Conservation (phyloP, 1,284 basidiomycete species). For the Cryptococcus maquisensis region DNA sequence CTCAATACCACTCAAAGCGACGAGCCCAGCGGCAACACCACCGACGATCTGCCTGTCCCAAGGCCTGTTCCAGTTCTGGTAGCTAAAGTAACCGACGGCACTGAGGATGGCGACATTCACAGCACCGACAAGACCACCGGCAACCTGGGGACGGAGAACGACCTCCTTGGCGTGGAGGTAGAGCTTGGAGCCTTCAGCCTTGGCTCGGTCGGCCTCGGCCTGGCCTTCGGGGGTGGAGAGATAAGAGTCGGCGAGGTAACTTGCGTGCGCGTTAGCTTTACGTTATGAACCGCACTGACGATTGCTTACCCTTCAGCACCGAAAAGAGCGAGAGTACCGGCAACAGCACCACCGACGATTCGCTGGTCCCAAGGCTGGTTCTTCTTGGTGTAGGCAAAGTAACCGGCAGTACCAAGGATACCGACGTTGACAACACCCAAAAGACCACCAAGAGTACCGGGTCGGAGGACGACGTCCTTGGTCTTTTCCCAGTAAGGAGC, state of each 20-base stretch:
- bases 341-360: slow-evolving; percentile 56
- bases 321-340: slow-evolving; percentile 58
- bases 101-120: slow-evolving; percentile 68
- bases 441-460: slow-evolving; percentile 67
- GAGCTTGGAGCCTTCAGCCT: slow-evolving; percentile 59
- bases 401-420: slow-evolving; percentile 60
- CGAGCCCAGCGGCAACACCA: slow-evolving; percentile 60
- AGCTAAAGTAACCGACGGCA: slow-evolving; percentile 63
- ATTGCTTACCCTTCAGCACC: slow-evolving; percentile 55
- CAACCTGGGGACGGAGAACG: slow-evolving; percentile 63
- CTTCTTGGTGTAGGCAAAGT: slow-evolving; percentile 64
- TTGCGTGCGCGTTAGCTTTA: slow-evolving; percentile 13
- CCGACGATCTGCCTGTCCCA: slow-evolving; percentile 70
- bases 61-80: slow-evolving; percentile 63
- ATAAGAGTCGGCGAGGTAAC: slow-evolving; percentile 62
- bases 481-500: slow-evolving; percentile 57
- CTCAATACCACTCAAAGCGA: slow-evolving; percentile 65
- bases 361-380: slow-evolving; percentile 60
- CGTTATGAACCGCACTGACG: background rate
- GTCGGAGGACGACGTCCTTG: slow-evolving; percentile 62
- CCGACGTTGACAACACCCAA: slow-evolving; percentile 72
- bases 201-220: slow-evolving; percentile 58
- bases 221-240: slow-evolving; percentile 59
- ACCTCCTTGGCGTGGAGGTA: slow-evolving; percentile 61
- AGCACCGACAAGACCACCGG: slow-evolving; percentile 64